Evolutionary conservation across 2,329 filamentous ascomycete genomes (phyloP).

Genomic region (Aspergillus calidoustus): DNA sequence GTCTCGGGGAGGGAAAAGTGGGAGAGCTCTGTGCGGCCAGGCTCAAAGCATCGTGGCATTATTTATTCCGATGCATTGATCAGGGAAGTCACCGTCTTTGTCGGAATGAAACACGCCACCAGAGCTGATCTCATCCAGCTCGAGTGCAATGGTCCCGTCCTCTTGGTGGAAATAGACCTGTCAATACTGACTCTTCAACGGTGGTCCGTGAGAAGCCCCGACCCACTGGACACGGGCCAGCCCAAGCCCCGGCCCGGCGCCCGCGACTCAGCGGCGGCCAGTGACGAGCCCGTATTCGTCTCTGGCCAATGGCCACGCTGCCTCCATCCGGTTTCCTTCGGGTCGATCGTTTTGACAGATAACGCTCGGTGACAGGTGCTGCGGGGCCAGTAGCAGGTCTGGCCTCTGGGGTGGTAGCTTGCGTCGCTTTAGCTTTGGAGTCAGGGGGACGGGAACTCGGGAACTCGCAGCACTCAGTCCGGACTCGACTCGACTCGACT

Average conservation of each 20-base stretch:
- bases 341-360: background rate
- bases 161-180: too few relatives aligned
- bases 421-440: too few relatives aligned
- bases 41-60: background rate
- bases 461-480: too few relatives aligned
- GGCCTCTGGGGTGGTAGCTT: too few relatives aligned
- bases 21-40: background rate
- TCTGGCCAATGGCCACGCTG: background rate
- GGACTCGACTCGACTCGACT: too few relatives aligned
- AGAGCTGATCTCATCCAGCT: background rate
- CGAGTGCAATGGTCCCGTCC: background rate
- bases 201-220: background rate
- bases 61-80: background rate
- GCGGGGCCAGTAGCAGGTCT: too few relatives aligned
- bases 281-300: background rate
- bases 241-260: too few relatives aligned
- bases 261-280: background rate
- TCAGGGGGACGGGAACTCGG: too few relatives aligned
- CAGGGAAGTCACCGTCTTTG: background rate
- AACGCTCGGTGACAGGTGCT: background rate
- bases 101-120: background rate
- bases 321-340: background rate
- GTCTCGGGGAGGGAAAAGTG: background rate
- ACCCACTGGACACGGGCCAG: background rate
- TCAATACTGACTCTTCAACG: background rate